Conservation (phyloP, 331 rosid genomes). For the Malus hybrid region DNA sequence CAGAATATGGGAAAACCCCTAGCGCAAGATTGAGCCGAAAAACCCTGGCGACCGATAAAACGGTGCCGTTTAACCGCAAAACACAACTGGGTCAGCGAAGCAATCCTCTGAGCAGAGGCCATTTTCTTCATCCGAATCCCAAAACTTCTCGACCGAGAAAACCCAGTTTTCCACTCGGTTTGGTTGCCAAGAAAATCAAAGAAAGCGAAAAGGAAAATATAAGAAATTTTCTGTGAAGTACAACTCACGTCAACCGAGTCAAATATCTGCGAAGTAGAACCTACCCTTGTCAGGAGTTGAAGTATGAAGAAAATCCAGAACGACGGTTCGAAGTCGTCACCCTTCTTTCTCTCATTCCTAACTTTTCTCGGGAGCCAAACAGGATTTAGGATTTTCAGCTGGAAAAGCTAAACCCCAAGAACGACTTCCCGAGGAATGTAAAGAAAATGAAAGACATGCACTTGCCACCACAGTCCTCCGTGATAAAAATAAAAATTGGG, state of each 20-base stretch:
- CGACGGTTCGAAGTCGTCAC: neutral
- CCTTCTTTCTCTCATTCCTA: neutral
- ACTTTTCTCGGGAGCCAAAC: conserved; percentile 27
- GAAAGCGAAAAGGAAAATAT: neutral
- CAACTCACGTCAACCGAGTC: neutral
- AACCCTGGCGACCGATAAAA: conserved; percentile 11
- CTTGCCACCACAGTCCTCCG: no score
- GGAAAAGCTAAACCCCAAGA: neutral
- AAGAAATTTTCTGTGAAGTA: neutral
- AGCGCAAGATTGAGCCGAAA: conserved; percentile 24
- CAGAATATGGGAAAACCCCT: conserved; percentile 26
- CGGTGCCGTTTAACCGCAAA: conserved; percentile 25
- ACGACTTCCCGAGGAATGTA: conserved; percentile 6
- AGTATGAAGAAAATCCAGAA: no score
- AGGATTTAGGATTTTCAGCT: neutral
- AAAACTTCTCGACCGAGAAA: neutral
- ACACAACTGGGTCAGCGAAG: conserved; percentile 35
- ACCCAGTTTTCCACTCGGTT: neutral
- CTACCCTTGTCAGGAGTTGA: neutral
- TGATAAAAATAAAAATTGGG: neutral
- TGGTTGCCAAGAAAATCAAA: conserved; percentile 7
- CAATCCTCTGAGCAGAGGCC: conserved; percentile 52
- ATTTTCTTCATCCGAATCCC: conserved; percentile 23
- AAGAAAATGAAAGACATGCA: neutral
- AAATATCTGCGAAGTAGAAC: neutral